These are phyloP conservation scores for Colletotrichum tabaci DNA, from an alignment of 2,329 filamentous ascomycete species.

Conservation along the genomic window DNA sequence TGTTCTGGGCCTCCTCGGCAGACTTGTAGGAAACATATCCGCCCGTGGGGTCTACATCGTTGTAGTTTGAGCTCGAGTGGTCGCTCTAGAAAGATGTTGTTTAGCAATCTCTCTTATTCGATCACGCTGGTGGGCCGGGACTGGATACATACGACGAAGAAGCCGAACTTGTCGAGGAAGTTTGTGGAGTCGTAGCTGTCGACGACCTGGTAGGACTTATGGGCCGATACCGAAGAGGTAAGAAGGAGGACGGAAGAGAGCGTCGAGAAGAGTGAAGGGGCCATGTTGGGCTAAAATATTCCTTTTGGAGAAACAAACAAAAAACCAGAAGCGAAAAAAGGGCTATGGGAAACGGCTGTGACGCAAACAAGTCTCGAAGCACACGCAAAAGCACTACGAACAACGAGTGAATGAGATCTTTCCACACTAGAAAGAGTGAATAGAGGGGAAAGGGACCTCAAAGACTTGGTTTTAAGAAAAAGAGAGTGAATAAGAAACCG, in stretches of 20 bases:
- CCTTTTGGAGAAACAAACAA: not conserved
- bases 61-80: conserved; percentile 41
- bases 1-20: conserved; percentile 51
- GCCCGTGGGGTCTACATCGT: conserved; percentile 69
- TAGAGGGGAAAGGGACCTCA: conserved; percentile 11
- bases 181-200: conserved; percentile 50
- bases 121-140: too few relatives aligned
- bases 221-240: conserved; percentile 22
- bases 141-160: conserved; percentile 53
- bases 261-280: conserved; percentile 42
- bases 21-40: conserved; percentile 74
- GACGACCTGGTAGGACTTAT: conserved; percentile 37
- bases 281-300: conserved; percentile 25
- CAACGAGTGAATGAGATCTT: conserved; percentile 20
- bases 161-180: conserved; percentile 65
- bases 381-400: conserved; percentile 8
- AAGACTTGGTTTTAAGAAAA: conserved; percentile 15
- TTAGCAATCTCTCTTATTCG: not conserved
- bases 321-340: not conserved
- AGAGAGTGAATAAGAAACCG: conserved; percentile 37
- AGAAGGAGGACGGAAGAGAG: conserved; percentile 40
- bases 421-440: conserved; percentile 23
- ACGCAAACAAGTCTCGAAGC: not conserved
- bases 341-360: not conserved
- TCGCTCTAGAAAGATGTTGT: conserved; percentile 36